Evolutionary conservation across 345 rosid species (phyloP), one percentile per base, ranked within the genome.

Genomic region (Gossypium herbaceum): DNA sequence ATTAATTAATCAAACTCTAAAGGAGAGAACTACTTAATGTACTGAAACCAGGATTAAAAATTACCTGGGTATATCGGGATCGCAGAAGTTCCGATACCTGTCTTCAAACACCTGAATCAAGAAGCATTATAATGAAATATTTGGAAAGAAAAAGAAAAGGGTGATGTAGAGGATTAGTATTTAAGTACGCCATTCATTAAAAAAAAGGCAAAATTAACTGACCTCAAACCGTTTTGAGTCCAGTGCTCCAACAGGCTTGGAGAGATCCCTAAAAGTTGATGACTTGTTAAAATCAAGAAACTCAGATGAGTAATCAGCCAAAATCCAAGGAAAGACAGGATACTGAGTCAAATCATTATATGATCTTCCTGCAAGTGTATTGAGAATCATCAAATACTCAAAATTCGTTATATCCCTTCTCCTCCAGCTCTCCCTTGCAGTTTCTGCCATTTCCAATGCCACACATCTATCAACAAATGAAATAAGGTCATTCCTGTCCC

Each of bases 41-140:
- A 6, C 39, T 55, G 34, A 57, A 80, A 72, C 56, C 47, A 55
- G 41, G 75, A 20, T 44, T 52, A 13, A 55, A 54, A 68, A 22
- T 82, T 81, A 91, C 98, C 97, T 94, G 34, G 98, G 98, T 83
- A 94, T 94, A 79, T 94, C 98, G 44, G 98, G 98, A 88, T 94
- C 98, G 72, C 91, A 90, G 79, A 94, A 94, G 84, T 86, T 94
- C 69, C 82, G 84, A 81, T 91, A 94, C 85, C 98, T 88, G 74
- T 94, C 97, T 88, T 94, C 97, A 75, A 92, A 94, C 61, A 91
- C 86, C 98, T 94, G 85, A 48, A 79, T 47, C 25, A 65, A 78
- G 29, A 85, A 66, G 61, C 24, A 74, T 47, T 54, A 72, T 64
- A 62, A 77, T 72, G 74, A 71, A 15, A 64, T 56, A 43, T 76